phyloP scores from a whole-genome alignment of 2,329 filamentous ascomycete species.

The Fusarium brevicatenulatum region DNA sequence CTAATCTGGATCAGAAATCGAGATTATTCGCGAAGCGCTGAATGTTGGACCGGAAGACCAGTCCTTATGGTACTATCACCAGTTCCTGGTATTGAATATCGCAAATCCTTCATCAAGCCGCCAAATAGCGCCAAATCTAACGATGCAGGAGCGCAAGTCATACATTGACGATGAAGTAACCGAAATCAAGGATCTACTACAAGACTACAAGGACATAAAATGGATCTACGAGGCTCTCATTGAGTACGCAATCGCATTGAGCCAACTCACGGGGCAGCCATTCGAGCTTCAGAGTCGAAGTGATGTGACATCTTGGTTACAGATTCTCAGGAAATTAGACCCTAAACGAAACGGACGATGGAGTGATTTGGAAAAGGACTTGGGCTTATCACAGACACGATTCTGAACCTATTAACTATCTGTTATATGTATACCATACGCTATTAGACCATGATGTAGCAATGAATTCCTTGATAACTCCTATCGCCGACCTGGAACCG shows the following conservation, averaged over 20 bases:
- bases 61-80: slow-evolving; percentile 97
- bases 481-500: not conserved
- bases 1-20: slow-evolving; percentile 68
- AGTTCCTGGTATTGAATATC: slow-evolving; percentile 81
- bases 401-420: not conserved
- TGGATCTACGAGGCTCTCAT: slow-evolving; percentile 91
- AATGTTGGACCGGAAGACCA: slow-evolving; percentile 94
- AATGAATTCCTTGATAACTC: not conserved
- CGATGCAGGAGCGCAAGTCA: slow-evolving; percentile 66
- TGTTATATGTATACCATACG: not conserved
- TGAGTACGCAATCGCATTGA: slow-evolving; percentile 73
- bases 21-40: slow-evolving; percentile 78
- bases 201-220: slow-evolving; percentile 71
- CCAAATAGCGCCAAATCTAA: slow-evolving; percentile 73
- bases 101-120: slow-evolving; percentile 59
- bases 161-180: slow-evolving; percentile 78
- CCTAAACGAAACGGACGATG: slow-evolving; percentile 79
- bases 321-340: slow-evolving; percentile 74
- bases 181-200: slow-evolving; percentile 73
- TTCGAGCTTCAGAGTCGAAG: slow-evolving; percentile 53
- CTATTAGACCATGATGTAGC: not conserved
- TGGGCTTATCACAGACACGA: slow-evolving; percentile 33
- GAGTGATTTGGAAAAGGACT: slow-evolving; percentile 70
- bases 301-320: slow-evolving; percentile 68
- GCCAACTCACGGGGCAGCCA: slow-evolving; percentile 59